Percentiles rank a stretch among this genome's conserved stretches.
Evolutionary conservation across 2,329 filamentous ascomycete genomes (phyloP).

Genomic region (Aspergillus unguis): DNA sequence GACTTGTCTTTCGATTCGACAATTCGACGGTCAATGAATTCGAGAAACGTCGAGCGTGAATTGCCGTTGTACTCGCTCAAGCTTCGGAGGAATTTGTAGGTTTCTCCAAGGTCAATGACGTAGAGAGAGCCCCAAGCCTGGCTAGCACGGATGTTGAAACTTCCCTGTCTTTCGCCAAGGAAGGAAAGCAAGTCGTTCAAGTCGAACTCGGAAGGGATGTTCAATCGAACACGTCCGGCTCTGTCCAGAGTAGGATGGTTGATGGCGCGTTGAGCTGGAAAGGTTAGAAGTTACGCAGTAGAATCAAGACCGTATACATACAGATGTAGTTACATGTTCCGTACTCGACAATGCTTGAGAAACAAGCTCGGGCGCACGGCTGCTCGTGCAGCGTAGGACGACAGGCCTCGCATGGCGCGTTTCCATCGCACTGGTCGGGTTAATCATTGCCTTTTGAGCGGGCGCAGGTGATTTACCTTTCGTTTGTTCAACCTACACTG

Average conservation of each 20-base stretch:
- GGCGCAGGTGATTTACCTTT: slow-evolving; percentile 32
- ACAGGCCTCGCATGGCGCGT: slow-evolving; percentile 42
- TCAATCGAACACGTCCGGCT: slow-evolving; percentile 36
- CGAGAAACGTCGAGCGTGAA: slow-evolving; percentile 38
- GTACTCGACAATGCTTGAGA: slow-evolving; percentile 44
- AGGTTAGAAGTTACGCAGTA: slow-evolving; percentile 21
- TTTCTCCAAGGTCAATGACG: slow-evolving; percentile 41
- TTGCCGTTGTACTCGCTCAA: slow-evolving; percentile 39
- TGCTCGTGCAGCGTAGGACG: slow-evolving; percentile 42
- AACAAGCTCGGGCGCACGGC: slow-evolving; percentile 44
- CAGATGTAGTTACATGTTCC: slow-evolving; percentile 48
- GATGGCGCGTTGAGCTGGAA: slow-evolving; percentile 41
- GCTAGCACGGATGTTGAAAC: slow-evolving; percentile 44
- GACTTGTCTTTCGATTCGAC: slow-evolving; percentile 45
- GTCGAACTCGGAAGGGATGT: slow-evolving; percentile 41
- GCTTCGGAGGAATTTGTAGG: slow-evolving; percentile 39
- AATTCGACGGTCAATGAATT: slow-evolving; percentile 46
- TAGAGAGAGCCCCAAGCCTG: slow-evolving; percentile 44
- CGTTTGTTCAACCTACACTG: slow-evolving; percentile 45
- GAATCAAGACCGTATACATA: slow-evolving; percentile 20
- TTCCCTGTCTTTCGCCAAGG: slow-evolving; percentile 37
- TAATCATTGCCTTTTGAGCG: slow-evolving; percentile 12
- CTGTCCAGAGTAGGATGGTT: slow-evolving; percentile 41
- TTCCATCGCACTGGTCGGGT: slow-evolving; percentile 38
- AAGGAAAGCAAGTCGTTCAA: slow-evolving; percentile 37